phyloP scores from a whole-genome alignment of 2,329 filamentous ascomycete genomes.

The Ceratocystis smalleyi region DNA sequence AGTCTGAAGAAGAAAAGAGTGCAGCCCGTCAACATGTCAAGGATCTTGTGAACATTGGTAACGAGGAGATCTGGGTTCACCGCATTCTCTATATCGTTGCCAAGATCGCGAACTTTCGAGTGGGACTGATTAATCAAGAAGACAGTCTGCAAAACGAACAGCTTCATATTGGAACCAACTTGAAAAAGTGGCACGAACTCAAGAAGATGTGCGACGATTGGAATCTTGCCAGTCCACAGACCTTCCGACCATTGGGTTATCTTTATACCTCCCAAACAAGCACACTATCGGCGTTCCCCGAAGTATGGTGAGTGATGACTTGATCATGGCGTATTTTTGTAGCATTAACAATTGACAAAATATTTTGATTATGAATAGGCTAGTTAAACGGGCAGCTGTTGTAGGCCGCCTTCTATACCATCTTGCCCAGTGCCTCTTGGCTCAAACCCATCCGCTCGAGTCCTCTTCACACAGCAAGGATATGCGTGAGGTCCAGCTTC shows the following conservation, averaged over 20 bases:
- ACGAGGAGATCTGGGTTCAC: conserved; percentile 76
- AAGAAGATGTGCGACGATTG: conserved; percentile 71
- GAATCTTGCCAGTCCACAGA: conserved; percentile 62
- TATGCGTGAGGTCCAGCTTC: conserved; percentile 53
- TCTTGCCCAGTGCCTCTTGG: conserved; percentile 65
- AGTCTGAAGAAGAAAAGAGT: conserved; percentile 29
- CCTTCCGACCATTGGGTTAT: conserved; percentile 77
- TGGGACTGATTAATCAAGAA: conserved; percentile 47
- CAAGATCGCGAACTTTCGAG: conserved; percentile 73
- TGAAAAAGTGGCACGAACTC: conserved; percentile 64
- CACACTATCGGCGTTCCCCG: conserved; percentile 63
- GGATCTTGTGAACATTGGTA: conserved; percentile 26
- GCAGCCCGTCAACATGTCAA: conserved; percentile 24
- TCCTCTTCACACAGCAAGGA: conserved; percentile 43
- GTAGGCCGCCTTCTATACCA: conserved; percentile 80
- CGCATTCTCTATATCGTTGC: conserved; percentile 78
- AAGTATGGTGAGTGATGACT: conserved; percentile 52
- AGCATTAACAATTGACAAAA: not conserved
- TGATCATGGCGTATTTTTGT: not conserved
- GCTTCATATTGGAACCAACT: conserved; percentile 45
- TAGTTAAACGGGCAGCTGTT: conserved; percentile 67
- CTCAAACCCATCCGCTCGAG: conserved; percentile 60
- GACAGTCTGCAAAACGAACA: conserved; percentile 43
- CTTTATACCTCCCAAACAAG: conserved; percentile 51
- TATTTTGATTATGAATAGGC: conserved; percentile 32